phyloP scores from a whole-genome alignment of 768 basidiomycete genomes.

The Lactarius sanguifluus region DNA sequence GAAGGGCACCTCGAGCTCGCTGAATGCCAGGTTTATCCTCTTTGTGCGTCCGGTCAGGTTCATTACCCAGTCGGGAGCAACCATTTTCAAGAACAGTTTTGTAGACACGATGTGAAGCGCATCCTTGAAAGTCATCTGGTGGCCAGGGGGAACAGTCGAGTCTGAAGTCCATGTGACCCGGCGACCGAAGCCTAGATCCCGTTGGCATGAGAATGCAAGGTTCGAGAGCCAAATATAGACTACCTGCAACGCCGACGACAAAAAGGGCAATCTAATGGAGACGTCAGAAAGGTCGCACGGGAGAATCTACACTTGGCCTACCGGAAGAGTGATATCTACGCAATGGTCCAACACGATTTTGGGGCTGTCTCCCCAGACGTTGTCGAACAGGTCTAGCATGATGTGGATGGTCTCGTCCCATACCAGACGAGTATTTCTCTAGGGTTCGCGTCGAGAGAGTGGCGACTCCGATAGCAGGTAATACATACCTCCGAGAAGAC shows the following conservation, averaged over 20 bases:
- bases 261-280: slow-evolving; percentile 50
- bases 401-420: slow-evolving; percentile 41
- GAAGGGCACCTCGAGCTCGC: slow-evolving; percentile 44
- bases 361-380: slow-evolving; percentile 48
- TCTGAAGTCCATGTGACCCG: slow-evolving; percentile 50
- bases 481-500: slow-evolving; percentile 57
- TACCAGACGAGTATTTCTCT: slow-evolving; percentile 42
- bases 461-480: neutral
- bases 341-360: slow-evolving; percentile 47
- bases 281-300: neutral
- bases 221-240: neutral
- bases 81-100: slow-evolving; percentile 40
- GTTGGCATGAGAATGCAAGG: neutral
- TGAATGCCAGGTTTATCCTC: slow-evolving; percentile 40
- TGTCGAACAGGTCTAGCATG: slow-evolving; percentile 37
- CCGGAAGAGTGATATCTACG: slow-evolving; percentile 55
- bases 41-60: slow-evolving; percentile 39
- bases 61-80: slow-evolving; percentile 44
- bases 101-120: slow-evolving; percentile 47
- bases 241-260: slow-evolving; percentile 52
- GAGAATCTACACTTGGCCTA: slow-evolving; percentile 31
- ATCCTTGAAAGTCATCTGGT: slow-evolving; percentile 49
- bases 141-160: slow-evolving; percentile 42
- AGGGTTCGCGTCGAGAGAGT: neutral
- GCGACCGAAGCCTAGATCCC: slow-evolving; percentile 46